Evolutionary conservation across 495 filamentous ascomycete genomes (phyloP).

Genomic region (Melanomma pulvis-pyrius): DNA sequence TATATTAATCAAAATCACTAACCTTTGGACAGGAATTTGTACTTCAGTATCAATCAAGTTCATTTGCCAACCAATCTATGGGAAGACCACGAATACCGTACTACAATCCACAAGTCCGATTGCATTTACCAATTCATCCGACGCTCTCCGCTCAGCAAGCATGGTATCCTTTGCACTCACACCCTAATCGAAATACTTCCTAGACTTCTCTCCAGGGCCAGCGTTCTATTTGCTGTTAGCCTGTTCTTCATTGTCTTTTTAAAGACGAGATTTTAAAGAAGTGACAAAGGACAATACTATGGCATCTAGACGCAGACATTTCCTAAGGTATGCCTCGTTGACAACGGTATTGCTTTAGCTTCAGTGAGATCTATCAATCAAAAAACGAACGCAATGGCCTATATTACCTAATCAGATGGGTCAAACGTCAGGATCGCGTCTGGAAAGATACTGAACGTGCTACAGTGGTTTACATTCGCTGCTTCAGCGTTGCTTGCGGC

Average conservation of each 20-base stretch:
- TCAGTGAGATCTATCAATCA: neutral
- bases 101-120: neutral
- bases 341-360: neutral
- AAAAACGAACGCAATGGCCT: neutral
- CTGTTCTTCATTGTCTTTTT: neutral
- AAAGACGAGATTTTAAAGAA: neutral
- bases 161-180: neutral
- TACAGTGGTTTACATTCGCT: neutral
- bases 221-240: neutral
- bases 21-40: neutral
- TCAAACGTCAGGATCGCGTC: neutral
- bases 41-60: neutral
- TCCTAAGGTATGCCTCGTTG: neutral
- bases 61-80: neutral
- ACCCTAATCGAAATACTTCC: neutral
- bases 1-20: neutral
- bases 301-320: neutral
- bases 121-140: neutral
- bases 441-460: neutral
- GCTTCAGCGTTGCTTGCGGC: neutral
- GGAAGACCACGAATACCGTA: neutral
- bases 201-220: neutral
- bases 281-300: neutral
- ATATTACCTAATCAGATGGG: neutral
- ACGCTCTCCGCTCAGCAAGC: neutral